Conservation (phyloP, 495 filamentous ascomycete genomes). For the Aspergillus hancockii region DNA sequence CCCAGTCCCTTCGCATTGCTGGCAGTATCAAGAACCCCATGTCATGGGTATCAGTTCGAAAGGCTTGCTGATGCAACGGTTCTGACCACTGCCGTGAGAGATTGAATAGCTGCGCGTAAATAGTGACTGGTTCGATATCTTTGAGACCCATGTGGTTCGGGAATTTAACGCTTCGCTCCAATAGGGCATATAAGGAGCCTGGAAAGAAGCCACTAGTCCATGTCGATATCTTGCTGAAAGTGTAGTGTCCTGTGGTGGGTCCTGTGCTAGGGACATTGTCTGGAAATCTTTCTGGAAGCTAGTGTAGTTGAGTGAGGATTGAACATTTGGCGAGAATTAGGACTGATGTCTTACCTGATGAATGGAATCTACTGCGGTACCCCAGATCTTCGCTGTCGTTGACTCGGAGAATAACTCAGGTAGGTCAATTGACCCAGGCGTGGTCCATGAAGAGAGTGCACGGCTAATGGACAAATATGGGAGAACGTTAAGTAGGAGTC, state of each 20-base stretch:
- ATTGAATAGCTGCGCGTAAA: background rate
- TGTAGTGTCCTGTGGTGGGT: background rate
- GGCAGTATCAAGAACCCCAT: constrained; percentile 42
- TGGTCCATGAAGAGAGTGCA: no score
- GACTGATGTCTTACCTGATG: background rate
- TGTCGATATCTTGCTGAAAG: background rate
- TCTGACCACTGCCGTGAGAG: constrained; percentile 4
- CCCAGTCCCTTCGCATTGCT: constrained; percentile 22
- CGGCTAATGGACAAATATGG: no score
- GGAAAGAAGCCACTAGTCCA: constrained; percentile 23
- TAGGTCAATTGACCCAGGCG: background rate
- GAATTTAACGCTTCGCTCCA: constrained; percentile 13
- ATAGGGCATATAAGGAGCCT: constrained; percentile 7
- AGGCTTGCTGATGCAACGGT: constrained; percentile 14
- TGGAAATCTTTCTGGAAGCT: constrained; percentile 8
- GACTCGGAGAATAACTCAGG: background rate
- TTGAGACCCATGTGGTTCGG: background rate
- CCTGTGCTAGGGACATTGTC: background rate
- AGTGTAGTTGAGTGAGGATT: background rate
- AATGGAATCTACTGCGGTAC: background rate
- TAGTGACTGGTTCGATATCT: background rate
- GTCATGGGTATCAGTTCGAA: constrained; percentile 41
- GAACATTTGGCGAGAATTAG: background rate
- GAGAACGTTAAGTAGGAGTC: no score
- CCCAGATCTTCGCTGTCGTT: background rate